These are phyloP conservation scores for Dalbergia oliveri DNA, from an alignment of 306 rosid species.

Conservation along the genomic window DNA sequence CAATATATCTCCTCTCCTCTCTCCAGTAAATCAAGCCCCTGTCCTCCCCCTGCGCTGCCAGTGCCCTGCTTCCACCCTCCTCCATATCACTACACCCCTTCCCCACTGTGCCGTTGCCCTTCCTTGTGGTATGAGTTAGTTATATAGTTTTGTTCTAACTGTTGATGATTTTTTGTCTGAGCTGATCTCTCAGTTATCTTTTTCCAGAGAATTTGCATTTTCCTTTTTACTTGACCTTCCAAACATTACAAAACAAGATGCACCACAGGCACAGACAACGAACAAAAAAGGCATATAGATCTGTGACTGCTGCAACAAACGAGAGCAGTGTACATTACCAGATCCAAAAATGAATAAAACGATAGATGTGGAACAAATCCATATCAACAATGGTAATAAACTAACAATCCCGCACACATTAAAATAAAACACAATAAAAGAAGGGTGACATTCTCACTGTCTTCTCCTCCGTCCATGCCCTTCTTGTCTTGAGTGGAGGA, in stretches of 20 bases:
- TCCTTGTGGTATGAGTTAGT: no score
- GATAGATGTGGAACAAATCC: background rate
- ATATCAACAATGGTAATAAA: background rate
- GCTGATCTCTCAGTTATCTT: background rate
- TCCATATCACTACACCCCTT: no score
- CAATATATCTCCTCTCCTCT: no score
- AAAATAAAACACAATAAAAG: background rate
- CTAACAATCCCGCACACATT: conserved; percentile 1
- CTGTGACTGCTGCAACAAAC: conserved; percentile 10
- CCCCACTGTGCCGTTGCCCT: no score
- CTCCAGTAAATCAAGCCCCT: no score
- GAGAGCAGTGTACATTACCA: conserved; percentile 2
- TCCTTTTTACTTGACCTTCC: background rate
- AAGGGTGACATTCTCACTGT: no score
- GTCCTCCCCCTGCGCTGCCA: no score
- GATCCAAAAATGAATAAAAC: background rate
- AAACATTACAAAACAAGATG: conserved; percentile 12
- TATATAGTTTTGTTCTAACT: no score
- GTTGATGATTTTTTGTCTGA: background rate
- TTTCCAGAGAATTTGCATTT: conserved; percentile 5
- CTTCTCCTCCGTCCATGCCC: no score
- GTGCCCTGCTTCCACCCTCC: no score
- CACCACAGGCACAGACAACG: background rate
- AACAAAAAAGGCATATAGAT: conserved; percentile 24
- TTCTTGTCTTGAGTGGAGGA: no score